A percentile compares a stretch with the other conserved stretches of the same genome.
Conservation (phyloP, 139 green algal species). For the Diplosphaera chodatii region DNA sequence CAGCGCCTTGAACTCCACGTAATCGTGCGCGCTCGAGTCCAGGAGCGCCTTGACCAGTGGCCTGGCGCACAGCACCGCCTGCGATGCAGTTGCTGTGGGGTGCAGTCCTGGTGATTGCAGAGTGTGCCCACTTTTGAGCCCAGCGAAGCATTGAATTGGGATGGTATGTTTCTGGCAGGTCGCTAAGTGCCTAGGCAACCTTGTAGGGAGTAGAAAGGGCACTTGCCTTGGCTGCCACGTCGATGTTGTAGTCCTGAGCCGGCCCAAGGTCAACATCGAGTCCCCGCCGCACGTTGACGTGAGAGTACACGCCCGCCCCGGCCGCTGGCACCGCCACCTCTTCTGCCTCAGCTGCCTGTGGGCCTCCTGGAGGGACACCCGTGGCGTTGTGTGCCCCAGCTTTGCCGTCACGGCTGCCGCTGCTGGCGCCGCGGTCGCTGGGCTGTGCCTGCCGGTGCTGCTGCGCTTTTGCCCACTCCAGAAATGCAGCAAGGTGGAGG, state of each 20-base stretch:
- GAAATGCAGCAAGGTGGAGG: slow-evolving; percentile 25
- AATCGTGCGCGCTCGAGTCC: slow-evolving; percentile 61
- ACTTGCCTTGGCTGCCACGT: slow-evolving; percentile 53
- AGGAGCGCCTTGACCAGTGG: slow-evolving; percentile 68
- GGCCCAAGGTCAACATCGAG: slow-evolving; percentile 4
- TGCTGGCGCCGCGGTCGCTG: background rate
- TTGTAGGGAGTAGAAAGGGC: too few relatives aligned
- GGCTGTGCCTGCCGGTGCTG: background rate
- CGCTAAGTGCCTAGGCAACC: too few relatives aligned
- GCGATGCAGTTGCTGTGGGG: too few relatives aligned
- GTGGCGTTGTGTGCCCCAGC: background rate
- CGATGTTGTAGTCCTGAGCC: slow-evolving; percentile 35
- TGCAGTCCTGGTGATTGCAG: too few relatives aligned
- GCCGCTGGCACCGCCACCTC: background rate
- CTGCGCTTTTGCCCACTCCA: background rate
- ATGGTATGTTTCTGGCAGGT: too few relatives aligned
- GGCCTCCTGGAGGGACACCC: too few relatives aligned
- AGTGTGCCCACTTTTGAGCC: too few relatives aligned
- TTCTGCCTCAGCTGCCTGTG: background rate
- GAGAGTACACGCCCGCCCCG: background rate
- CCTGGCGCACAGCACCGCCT: slow-evolving; percentile 69
- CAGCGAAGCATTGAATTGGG: too few relatives aligned
- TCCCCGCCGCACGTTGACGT: background rate
- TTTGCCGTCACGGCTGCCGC: background rate
- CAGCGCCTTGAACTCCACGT: slow-evolving; percentile 83